Percentiles rank a stretch among this genome's conserved stretches.
Evolutionary conservation across 495 filamentous ascomycete genomes (phyloP).

Genomic region (Viridothelium virens): DNA sequence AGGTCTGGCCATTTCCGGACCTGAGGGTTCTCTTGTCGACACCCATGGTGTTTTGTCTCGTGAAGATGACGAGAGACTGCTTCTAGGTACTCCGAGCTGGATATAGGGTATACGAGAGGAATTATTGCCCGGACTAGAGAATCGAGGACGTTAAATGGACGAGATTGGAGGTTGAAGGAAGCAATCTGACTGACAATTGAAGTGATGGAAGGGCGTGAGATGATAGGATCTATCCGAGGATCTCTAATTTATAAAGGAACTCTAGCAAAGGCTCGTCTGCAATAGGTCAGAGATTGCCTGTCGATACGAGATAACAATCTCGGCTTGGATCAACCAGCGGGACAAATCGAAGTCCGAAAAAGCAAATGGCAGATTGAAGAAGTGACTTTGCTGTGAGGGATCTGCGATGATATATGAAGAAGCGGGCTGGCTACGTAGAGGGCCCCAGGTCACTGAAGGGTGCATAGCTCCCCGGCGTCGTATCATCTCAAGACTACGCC

Average conservation of each 20-base stretch:
- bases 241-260: no score
- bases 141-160: no score
- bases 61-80: not conserved
- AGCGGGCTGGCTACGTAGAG: not conserved
- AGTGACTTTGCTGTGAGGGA: not conserved
- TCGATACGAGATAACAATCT: not conserved
- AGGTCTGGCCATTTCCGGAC: conserved; percentile 46
- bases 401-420: conserved; percentile 3
- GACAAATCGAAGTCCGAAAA: not conserved
- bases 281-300: not conserved
- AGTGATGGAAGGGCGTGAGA: no score
- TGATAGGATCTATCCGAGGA: no score
- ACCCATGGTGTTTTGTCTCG: conserved; percentile 40
- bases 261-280: not conserved
- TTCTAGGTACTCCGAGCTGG: not conserved
- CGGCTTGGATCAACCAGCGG: not conserved
- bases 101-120: not conserved
- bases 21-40: conserved; percentile 42
- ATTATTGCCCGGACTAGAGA: no score
- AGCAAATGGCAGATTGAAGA: not conserved
- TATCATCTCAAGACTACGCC: conserved; percentile 3
- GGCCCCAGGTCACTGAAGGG: not conserved
- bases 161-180: no score
- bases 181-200: no score
- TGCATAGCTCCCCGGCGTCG: not conserved